These are phyloP conservation scores for Fremontodendron californicum DNA, from an alignment of 345 rosid species.

Conservation along the genomic window DNA sequence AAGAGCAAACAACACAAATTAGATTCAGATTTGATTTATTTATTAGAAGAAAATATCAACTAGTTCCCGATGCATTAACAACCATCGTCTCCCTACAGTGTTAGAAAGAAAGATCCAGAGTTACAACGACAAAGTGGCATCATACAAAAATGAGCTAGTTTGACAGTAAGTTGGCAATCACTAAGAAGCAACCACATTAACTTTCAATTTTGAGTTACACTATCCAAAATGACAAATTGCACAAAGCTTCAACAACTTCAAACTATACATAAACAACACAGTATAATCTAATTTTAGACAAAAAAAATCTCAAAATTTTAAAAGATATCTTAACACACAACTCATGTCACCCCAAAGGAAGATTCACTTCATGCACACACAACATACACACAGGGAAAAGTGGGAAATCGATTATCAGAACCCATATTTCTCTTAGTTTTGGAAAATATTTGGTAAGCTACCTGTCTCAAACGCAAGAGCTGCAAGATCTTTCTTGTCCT, in stretches of 20 bases:
- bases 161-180: too few species aligned
- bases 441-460: conserved; percentile 6
- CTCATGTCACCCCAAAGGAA: background rate
- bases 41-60: background rate
- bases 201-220: background rate
- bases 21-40: background rate
- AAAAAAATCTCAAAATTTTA: too few species aligned
- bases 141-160: background rate
- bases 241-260: background rate
- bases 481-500: conserved; percentile 81
- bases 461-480: conserved; percentile 96
- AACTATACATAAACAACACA: background rate
- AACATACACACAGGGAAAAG: background rate
- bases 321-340: background rate
- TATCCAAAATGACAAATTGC: background rate
- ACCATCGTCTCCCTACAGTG: background rate
- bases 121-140: background rate
- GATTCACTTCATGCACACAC: background rate
- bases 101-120: background rate
- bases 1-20: background rate
- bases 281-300: background rate
- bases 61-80: background rate
- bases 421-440: background rate
- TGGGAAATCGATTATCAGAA: background rate
- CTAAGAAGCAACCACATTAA: background rate